Base-by-base conservation (phyloP, 2,329 filamentous ascomycete species). In the Bisporella sp. region DNA sequence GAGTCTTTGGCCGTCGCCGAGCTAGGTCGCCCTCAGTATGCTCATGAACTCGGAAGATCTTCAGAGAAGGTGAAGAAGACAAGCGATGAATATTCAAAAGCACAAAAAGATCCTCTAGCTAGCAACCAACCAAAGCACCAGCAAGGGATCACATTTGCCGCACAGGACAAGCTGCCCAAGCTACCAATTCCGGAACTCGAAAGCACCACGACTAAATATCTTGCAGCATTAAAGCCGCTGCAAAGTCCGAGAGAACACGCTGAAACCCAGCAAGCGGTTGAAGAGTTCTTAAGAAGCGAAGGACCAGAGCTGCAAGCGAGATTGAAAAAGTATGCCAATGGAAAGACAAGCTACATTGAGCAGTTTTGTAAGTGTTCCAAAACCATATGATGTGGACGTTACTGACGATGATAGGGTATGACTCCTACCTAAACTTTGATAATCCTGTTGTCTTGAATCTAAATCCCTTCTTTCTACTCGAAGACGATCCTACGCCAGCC, bases 401-500 rank as follows among this genome's bases (percentile, higher is more conserved):
- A 48, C 31, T 30, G 33, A 60, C 28, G 31, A 41, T 21, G 12
- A 28, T 32, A 96, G 91, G 91, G 93, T 97, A 97, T 66, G 93
- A 99, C 68, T 97, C 93, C 31, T 99, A 97, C 65, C 77, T 99
- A 56, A 97, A 97, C 71, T 99, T 86, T 65, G 93, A 97, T 66
- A 97, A 96, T 64, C 91, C 93, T 0, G 93, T 99, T 40, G 93
- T 99, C 40, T 78, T 99, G 59, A 97, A 99, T 70, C 73, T 99
- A 57, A 99, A 99, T 64, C 93, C 93, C 0, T 99, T 99, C 72
- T 99, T 99, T 73, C 75, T 99, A 50, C 77, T 99, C 47, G 93
- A 96, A 69, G 93, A 99, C 73, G 93, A 99, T 63, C 93, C 93
- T 1, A 99, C 93, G 1, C 93, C 93, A 3, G 91, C 92, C 43